Evolutionary conservation across 768 basidiomycete genomes (phyloP).

Genomic region (Tricholoma sp.): DNA sequence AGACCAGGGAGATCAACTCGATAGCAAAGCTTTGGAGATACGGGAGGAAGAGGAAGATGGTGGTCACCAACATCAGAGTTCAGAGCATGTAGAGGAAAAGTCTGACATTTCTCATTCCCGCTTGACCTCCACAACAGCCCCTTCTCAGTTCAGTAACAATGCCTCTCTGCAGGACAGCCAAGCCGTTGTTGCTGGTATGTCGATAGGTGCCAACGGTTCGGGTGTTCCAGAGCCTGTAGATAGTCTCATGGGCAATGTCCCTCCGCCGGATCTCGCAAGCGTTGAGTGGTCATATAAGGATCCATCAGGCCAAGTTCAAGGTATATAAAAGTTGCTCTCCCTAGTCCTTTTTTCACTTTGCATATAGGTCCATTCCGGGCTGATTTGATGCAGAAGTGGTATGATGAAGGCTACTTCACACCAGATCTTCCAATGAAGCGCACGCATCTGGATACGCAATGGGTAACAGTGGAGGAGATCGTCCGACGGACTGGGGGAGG

Average conservation of each 20-base stretch:
- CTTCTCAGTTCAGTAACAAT: background rate
- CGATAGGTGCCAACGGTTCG: constrained; percentile 12
- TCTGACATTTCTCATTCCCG: background rate
- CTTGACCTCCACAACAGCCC: background rate
- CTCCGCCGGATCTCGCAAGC: constrained; percentile 52
- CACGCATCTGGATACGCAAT: constrained; percentile 60
- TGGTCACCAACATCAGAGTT: constrained; percentile 6
- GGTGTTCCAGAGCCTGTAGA: constrained; percentile 12
- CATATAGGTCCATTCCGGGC: constrained; percentile 80
- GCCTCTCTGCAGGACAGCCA: background rate
- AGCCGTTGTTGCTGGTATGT: constrained; percentile 7
- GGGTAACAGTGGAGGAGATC: constrained; percentile 61
- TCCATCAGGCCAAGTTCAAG: constrained; percentile 88
- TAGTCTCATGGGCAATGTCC: constrained; percentile 14
- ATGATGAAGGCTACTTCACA: constrained; percentile 83
- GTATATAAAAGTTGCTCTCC: constrained; percentile 32
- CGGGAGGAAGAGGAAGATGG: constrained; percentile 57
- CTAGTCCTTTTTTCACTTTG: constrained; percentile 2
- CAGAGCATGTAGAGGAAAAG: constrained; percentile 4
- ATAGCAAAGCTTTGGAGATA: constrained; percentile 42
- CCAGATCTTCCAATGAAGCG: constrained; percentile 82
- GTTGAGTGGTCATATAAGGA: constrained; percentile 93
- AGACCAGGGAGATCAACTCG: constrained; percentile 35
- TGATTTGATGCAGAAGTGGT: constrained; percentile 92
- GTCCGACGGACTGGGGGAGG: constrained; percentile 44